phyloP scores from a whole-genome alignment of 441 rosid genomes.

The Erodium moschatum region DNA sequence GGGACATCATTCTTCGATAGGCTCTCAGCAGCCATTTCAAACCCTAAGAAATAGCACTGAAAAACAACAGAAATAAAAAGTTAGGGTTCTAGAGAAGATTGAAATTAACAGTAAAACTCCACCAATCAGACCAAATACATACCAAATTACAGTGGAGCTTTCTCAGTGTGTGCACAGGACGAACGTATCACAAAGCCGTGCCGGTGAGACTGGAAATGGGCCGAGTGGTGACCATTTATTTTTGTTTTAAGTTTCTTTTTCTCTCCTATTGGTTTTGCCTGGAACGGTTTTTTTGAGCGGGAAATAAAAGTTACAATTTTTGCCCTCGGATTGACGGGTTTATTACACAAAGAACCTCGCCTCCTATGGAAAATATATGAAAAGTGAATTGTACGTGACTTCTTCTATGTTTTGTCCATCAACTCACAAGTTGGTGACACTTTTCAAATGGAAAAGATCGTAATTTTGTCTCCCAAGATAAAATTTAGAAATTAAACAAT shows the following conservation, averaged over 20 bases:
- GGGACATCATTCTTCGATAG: not conserved
- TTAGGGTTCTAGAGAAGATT: slow-evolving; percentile 18
- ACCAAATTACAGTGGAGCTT: not conserved
- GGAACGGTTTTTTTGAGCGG: slow-evolving; percentile 33
- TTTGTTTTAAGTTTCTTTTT: not conserved
- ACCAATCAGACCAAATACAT: no score
- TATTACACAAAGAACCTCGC: no score
- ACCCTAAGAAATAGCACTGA: slow-evolving; percentile 24
- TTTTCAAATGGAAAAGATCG: no score
- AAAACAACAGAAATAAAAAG: not conserved
- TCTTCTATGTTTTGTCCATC: no score
- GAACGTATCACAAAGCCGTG: not conserved
- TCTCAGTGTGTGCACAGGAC: not conserved
- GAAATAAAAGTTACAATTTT: slow-evolving; percentile 25
- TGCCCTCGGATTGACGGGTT: slow-evolving; percentile 20
- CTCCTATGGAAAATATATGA: no score
- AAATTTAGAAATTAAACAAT: no score
- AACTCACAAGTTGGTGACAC: no score
- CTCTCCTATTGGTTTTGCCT: not conserved
- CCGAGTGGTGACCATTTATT: not conserved
- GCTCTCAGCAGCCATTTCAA: slow-evolving; percentile 27
- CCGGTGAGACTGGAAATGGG: not conserved
- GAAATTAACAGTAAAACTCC: no score
- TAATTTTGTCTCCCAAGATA: no score
- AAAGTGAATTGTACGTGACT: no score